Evolutionary conservation across 805 yeast genomes (phyloP).

Genomic region (Danielozyma ontarioensis): DNA sequence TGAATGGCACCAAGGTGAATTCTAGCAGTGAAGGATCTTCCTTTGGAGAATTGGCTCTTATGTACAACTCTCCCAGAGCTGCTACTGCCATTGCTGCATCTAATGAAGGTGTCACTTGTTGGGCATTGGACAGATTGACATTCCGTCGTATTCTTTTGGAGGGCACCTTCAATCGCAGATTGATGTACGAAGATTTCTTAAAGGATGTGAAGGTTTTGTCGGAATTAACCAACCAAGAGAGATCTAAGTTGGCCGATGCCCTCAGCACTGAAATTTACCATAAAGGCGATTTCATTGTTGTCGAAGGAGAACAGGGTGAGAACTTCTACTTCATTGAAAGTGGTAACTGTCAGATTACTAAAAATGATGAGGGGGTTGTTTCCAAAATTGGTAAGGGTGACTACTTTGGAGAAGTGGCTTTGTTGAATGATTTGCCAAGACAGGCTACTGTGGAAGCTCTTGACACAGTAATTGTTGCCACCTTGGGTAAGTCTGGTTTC

Average conservation of each 20-base stretch:
- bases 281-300: constrained; percentile 69
- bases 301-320: constrained; percentile 70
- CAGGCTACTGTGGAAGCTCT: constrained; percentile 87
- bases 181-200: constrained; percentile 83
- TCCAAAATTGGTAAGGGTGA: constrained; percentile 69
- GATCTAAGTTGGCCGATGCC: constrained; percentile 93
- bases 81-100: constrained; percentile 80
- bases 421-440: constrained; percentile 86
- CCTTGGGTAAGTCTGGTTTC: constrained; percentile 87
- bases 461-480: constrained; percentile 78
- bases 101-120: constrained; percentile 59
- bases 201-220: constrained; percentile 80
- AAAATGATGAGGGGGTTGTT: constrained; percentile 56
- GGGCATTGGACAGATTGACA: constrained; percentile 92
- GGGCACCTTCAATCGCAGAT: constrained; percentile 84
- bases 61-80: constrained; percentile 97
- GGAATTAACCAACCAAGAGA: constrained; percentile 69
- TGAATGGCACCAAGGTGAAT: constrained; percentile 65
- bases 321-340: constrained; percentile 49
- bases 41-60: constrained; percentile 94
- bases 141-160: constrained; percentile 89
- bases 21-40: constrained; percentile 82
- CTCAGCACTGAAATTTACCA: constrained; percentile 70
- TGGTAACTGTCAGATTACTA: constrained; percentile 77
- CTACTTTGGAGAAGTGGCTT: constrained; percentile 95